A percentile compares a stretch with the other conserved stretches of the same genome.
These are phyloP conservation scores for Theileria orientalis DNA, from an alignment of 169 alveolate species.

Conservation along the genomic window DNA sequence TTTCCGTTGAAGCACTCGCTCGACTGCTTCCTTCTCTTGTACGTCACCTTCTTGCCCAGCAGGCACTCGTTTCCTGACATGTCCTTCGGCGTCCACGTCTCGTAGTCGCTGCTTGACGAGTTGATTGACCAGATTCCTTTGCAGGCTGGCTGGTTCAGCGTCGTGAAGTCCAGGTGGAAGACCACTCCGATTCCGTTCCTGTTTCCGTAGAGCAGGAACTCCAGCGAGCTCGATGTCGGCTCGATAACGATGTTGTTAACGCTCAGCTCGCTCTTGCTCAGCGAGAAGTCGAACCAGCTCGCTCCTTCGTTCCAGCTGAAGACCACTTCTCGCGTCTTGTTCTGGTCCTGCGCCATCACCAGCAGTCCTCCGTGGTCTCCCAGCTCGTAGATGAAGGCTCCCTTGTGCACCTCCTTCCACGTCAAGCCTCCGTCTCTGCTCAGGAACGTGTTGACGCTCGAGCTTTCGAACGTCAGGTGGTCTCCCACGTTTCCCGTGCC, in stretches of 20 bases:
- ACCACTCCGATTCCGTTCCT: constrained; percentile 88
- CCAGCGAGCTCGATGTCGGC: constrained; percentile 91
- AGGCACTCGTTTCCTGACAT: constrained; percentile 84
- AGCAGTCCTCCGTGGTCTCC: constrained; percentile 99
- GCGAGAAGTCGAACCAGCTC: constrained; percentile 93
- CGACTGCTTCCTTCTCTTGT: constrained; percentile 92
- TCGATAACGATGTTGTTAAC: constrained; percentile 94
- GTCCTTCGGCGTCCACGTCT: constrained; percentile 90
- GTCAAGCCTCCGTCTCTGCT: constrained; percentile 98
- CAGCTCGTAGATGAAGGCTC: constrained; percentile 95
- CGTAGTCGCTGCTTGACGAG: constrained; percentile 92
- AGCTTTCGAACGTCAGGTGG: constrained; percentile 79
- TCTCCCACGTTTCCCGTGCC: constrained; percentile 96
- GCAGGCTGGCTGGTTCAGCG: constrained; percentile 93
- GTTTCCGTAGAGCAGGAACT: constrained; percentile 94
- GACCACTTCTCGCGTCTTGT: constrained; percentile 83
- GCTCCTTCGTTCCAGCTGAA: constrained; percentile 95
- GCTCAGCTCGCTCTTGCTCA: constrained; percentile 84
- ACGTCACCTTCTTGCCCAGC: constrained; percentile 89
- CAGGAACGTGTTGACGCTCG: constrained; percentile 91
- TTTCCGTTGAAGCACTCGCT: constrained; percentile 96
- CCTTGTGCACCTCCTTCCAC: constrained; percentile 96
- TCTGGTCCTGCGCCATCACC: constrained; percentile 93
- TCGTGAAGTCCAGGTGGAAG: constrained; percentile 91
- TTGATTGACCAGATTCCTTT: constrained; percentile 93